Evolutionary conservation across 768 basidiomycete genomes (phyloP), one percentile per base, ranked within the genome.

Genomic region (Boletus barrowsii): DNA sequence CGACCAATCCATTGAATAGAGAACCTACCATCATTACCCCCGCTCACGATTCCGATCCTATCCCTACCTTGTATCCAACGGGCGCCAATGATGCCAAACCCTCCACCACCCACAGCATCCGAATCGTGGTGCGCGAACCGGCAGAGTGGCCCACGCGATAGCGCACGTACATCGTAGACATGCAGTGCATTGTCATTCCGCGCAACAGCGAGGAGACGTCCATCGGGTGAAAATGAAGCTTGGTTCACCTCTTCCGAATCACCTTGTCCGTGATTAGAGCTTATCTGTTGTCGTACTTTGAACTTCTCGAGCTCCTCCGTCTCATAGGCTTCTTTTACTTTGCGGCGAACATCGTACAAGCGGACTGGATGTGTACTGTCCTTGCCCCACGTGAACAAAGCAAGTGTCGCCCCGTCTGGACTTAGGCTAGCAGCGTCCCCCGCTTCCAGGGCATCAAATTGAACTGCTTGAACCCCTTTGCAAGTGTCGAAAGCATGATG

Each of bases 111-210:
- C 11, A 64, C 54, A 6, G 57, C 48, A 47, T 69, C 67, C 4
- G 67, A 71, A 33, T 72, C 72, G 10, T 68, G 70, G 56, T 89
- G 87, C 40, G 62, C 59, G 60, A 83, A 84, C 17, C 73, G 69
- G 51, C 75, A 77, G 42, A 87, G 61, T 13, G 75, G 68, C 1
- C 79, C 77, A 14, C 72, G 68, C 20, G 71, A 65, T 17, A 85
- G 62, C 62, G 75, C 81, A 11, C 87, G 79, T 2, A 76, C 61
- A 63, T 90, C 87, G 56, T 88, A 89, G 4, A 90, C 66, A 51
- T 87, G 82, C 1, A 74, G 70, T 33, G 63, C 64, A 56, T 87
- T 85, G 63, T 89, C 85, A 42, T 68, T 79, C 41, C 85, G 76
- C 4, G 76, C 84, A 7, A 84, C 63, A 14, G 86, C 83, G 10